Base-by-base conservation (phyloP, 2,329 filamentous ascomycete genomes). In the Dichotomopilus funicola region DNA sequence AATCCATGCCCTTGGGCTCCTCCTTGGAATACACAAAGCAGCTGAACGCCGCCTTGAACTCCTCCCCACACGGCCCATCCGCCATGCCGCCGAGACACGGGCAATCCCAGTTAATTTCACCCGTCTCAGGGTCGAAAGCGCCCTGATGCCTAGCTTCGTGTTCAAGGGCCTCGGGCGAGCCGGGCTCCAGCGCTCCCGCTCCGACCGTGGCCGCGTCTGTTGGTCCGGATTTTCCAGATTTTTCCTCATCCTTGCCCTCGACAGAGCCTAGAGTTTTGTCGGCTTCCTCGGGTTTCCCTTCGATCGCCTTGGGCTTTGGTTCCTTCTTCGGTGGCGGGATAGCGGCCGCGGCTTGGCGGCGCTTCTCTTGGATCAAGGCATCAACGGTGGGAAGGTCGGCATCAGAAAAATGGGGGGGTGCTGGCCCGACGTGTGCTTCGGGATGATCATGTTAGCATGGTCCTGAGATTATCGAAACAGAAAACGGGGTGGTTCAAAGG, bases 81-180 rank as follows among this genome's bases (percentile, higher is more conserved):
- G 94, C 94, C 94, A 99, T 99, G 52, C 94, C 94, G 49, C 94
- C 94, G 37, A 99, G 77, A 71, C 94, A 99, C 12, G 94, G 94
- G 73, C 94, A 99, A 71, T 97, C 94, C 94, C 94, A 99, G 79
- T 99, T 99, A 75, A 99, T 99, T 80, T 99, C 94, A 64, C 94
- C 94, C 8, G 94, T 99, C 76, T 97, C 94, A 2, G 91, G 91
- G 73, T 99, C 95, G 77, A 97, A 99, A 1, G 94, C 94, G 54
- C 90, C 94, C 72, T 97, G 85, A 69, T 92, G 85, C 59, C 76
- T 81, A 5, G 90, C 91, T 71, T 96, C 91, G 58, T 89, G 83
- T 71, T 96, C 87, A 11, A 94, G 74, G 0, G 72, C 78, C 55
- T 75, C 75, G 6, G 77, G 74, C 1, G 78, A 75, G 12, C 61